phyloP scores from a whole-genome alignment of 2,329 filamentous ascomycete genomes.

The Nakataea oryzae region DNA sequence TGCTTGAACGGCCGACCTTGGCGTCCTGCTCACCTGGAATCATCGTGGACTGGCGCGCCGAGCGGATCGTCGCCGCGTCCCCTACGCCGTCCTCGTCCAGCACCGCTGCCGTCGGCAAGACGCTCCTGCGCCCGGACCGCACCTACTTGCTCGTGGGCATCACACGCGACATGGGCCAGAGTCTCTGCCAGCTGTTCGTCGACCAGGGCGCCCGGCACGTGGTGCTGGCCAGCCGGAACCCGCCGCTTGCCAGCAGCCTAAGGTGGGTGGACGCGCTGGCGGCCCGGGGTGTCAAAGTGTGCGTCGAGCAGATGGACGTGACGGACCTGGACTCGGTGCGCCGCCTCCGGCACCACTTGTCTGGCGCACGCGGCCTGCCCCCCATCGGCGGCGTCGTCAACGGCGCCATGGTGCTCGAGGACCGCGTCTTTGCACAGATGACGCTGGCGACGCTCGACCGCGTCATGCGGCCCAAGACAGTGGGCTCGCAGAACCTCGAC shows the following conservation, averaged over 20 bases:
- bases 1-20: constrained; percentile 6
- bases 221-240: constrained; percentile 28
- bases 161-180: constrained; percentile 33
- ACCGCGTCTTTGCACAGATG: constrained; percentile 30
- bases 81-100: constrained; percentile 13
- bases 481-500: constrained; percentile 28
- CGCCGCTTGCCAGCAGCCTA: constrained; percentile 11
- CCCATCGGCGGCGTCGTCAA: constrained; percentile 28
- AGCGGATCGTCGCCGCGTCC: constrained; percentile 16
- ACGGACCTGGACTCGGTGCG: constrained; percentile 16
- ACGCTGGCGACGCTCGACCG: constrained; percentile 22
- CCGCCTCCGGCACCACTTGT: constrained; percentile 9
- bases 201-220: constrained; percentile 26
- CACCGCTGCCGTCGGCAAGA: not conserved
- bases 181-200: constrained; percentile 26
- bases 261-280: constrained; percentile 22
- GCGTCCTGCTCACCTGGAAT: constrained; percentile 15
- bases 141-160: constrained; percentile 29
- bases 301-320: constrained; percentile 17
- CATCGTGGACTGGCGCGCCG: constrained; percentile 26
- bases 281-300: constrained; percentile 10
- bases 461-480: constrained; percentile 28
- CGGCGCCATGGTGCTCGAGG: constrained; percentile 34
- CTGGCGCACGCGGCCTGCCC: constrained; percentile 13
- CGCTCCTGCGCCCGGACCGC: constrained; percentile 18